Evolutionary conservation across 495 filamentous ascomycete species (phyloP).

Genomic region (Penicillium turbatum): DNA sequence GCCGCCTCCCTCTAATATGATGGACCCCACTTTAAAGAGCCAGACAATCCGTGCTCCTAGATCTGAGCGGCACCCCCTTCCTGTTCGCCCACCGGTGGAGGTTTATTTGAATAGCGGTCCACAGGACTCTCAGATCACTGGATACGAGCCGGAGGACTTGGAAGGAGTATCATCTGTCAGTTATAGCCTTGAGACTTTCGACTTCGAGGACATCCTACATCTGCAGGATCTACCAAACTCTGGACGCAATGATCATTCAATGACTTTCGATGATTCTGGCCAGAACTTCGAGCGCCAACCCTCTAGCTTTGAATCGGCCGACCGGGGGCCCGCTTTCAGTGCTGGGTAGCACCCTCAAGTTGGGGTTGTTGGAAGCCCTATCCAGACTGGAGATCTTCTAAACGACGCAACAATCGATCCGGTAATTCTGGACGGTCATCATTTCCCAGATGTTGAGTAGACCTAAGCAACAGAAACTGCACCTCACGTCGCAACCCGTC

Average conservation of each 20-base stretch:
- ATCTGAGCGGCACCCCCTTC: background rate
- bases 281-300: background rate
- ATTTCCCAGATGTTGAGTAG: background rate
- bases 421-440: background rate
- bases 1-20: background rate
- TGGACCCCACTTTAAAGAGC: background rate
- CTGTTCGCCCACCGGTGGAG: slow-evolving; percentile 1
- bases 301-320: background rate
- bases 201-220: background rate
- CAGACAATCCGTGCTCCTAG: background rate
- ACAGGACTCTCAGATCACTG: slow-evolving; percentile 1
- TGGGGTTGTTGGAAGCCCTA: background rate
- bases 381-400: background rate
- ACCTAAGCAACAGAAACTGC: background rate
- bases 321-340: background rate
- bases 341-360: background rate
- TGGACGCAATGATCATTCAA: background rate
- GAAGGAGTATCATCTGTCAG: background rate
- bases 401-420: background rate
- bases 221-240: background rate
- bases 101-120: slow-evolving; percentile 1
- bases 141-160: background rate
- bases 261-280: background rate
- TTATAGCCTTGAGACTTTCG: background rate
- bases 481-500: background rate